Base-by-base conservation (phyloP, 768 basidiomycete species). In the Boletellus ananiceps region DNA sequence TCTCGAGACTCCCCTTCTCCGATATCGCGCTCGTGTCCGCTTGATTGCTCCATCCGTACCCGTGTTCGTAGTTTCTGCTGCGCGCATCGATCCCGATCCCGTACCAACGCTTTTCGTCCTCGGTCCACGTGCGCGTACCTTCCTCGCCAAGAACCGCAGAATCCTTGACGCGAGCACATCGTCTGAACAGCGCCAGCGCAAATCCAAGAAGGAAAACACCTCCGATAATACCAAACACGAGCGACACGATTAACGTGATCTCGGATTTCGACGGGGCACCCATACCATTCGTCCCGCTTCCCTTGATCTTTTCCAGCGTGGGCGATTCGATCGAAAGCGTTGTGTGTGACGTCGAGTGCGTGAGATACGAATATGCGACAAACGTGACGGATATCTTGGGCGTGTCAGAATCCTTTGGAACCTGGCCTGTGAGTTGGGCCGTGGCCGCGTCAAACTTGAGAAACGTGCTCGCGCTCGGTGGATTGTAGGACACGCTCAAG, bases 281-380 rank as follows among this genome's bases (percentile, higher is more conserved):
- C 5, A 74, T 62, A 0, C 69, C 69, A n/a, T 64, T 63, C 2
- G 64, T 60, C n/a, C 55, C 55, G 21, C 40, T 44, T 8, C 56
- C 55, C 33, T 74, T 70, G 53, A 77, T 66, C 66, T 55, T 69
- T 66, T 50, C 71, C 65, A 39, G 62, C 47, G 31, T 71, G 55
- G 37, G 74, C 63, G 48, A 83, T 63, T 46, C 74, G 27, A 89
- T 69, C 1, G 74, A 65, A 15, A 88, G 71, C 47, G 56, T 76
- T 1, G 84, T 73, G 57, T 87, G 84, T 16, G 86, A 89, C 1
- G 80, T 86, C 14, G 86, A 84, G 56, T 83, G 86, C 2, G 82
- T 86, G 16, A 75, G 47, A 33, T 63, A 70, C 29, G 83, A 86
- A 64, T 82, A 86, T 3, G 86, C 88, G 7, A 82, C 81, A 55